phyloP scores from a whole-genome alignment of 345 rosid genomes.

The Populus euphratica region DNA sequence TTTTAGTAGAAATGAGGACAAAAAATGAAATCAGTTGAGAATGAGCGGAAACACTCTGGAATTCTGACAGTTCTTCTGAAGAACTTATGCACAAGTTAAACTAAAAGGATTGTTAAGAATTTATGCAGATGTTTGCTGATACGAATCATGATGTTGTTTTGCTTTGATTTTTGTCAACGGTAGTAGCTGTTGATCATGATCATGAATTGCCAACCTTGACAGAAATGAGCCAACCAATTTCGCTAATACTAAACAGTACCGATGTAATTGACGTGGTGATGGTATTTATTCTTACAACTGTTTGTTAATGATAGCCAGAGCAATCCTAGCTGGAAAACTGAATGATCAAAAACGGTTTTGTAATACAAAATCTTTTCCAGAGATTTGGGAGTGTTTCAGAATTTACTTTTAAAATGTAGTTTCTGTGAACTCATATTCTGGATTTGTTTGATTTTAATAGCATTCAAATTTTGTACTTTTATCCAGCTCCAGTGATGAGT shows the following conservation, averaged over 20 bases:
- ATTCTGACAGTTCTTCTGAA: too few species aligned
- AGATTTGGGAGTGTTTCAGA: not conserved
- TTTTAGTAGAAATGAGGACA: not conserved
- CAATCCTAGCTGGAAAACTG: not conserved
- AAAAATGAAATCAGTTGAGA: not conserved
- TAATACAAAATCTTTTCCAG: not conserved
- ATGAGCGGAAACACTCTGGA: too few species aligned
- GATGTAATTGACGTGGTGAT: too few species aligned
- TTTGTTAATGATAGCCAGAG: too few species aligned
- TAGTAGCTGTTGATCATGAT: not conserved
- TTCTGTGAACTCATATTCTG: not conserved
- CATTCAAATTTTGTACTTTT: too few species aligned
- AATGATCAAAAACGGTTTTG: not conserved
- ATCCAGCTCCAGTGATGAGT: not conserved
- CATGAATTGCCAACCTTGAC: not conserved
- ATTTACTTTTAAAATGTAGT: not conserved
- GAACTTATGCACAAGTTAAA: too few species aligned
- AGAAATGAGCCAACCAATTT: too few species aligned
- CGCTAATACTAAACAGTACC: too few species aligned
- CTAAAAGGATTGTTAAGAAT: too few species aligned
- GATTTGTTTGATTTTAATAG: too few species aligned
- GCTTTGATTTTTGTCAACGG: not conserved
- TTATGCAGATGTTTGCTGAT: not conserved
- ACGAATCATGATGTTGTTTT: not conserved
- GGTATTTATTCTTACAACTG: too few species aligned